Conservation (phyloP, 805 yeast species). For the Wickerhamiella sergipiensis region DNA sequence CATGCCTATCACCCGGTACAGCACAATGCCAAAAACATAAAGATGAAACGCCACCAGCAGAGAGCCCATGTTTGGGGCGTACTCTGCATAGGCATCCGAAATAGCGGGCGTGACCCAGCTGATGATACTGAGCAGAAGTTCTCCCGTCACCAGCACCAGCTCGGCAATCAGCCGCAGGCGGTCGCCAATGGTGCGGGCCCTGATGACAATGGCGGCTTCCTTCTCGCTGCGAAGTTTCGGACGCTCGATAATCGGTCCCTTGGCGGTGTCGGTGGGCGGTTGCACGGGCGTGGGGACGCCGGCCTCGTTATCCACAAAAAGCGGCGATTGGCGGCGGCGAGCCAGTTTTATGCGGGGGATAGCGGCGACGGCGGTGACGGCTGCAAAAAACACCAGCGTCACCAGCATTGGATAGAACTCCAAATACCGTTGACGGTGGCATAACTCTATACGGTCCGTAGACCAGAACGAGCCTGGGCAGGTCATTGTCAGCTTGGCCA, state of each 20-base stretch:
- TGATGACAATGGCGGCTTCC: slow-evolving; percentile 10
- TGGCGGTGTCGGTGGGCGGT: background rate
- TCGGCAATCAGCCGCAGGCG: slow-evolving; percentile 13
- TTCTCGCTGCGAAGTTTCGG: slow-evolving; percentile 4
- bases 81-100: slow-evolving; percentile 3
- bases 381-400: slow-evolving; percentile 2
- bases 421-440: slow-evolving; percentile 16
- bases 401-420: slow-evolving; percentile 9
- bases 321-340: background rate
- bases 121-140: slow-evolving; percentile 1
- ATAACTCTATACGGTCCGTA: slow-evolving; percentile 14
- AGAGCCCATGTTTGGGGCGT: slow-evolving; percentile 10
- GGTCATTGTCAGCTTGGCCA: background rate
- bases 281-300: background rate
- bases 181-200: slow-evolving; percentile 13
- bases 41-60: background rate
- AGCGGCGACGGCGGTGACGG: background rate
- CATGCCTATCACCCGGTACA: slow-evolving; percentile 9
- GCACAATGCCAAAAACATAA: slow-evolving; percentile 5
- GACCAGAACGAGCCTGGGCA: slow-evolving; percentile 16
- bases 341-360: background rate
- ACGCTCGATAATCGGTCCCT: background rate
- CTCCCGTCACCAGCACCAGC: slow-evolving; percentile 8
- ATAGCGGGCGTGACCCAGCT: slow-evolving; percentile 1
- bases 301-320: background rate